A percentile compares a stretch with the other conserved stretches of the same genome.
These are phyloP conservation scores for Yamadazyma sp. DNA, from an alignment of 1,139 yeast genomes.

Conservation along the genomic window DNA sequence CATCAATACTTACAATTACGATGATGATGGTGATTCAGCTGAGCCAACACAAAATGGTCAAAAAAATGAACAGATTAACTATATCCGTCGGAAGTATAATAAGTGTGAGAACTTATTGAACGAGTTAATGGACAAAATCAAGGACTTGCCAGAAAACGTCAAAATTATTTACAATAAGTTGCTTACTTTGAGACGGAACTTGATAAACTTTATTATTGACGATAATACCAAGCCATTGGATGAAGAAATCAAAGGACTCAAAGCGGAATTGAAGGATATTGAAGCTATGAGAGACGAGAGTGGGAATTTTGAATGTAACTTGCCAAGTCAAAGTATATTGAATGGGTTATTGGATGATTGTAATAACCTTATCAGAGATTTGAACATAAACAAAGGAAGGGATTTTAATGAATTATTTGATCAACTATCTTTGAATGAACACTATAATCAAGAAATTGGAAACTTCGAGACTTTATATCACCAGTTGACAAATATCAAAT, in stretches of 20 bases:
- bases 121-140: slow-evolving; percentile 52
- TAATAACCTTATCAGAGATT: slow-evolving; percentile 68
- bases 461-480: slow-evolving; percentile 25
- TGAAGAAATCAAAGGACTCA: slow-evolving; percentile 10
- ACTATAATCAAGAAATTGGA: slow-evolving; percentile 15
- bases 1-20: slow-evolving; percentile 41
- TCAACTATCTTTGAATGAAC: slow-evolving; percentile 22
- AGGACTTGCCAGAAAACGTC: slow-evolving; percentile 56
- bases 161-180: slow-evolving; percentile 52
- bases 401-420: slow-evolving; percentile 22
- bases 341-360: slow-evolving; percentile 83
- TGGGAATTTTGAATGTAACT: slow-evolving; percentile 32
- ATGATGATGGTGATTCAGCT: slow-evolving; percentile 29
- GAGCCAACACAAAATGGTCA: slow-evolving; percentile 25
- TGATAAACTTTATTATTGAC: slow-evolving; percentile 35
- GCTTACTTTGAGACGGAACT: slow-evolving; percentile 31
- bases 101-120: slow-evolving; percentile 57
- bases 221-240: slow-evolving; percentile 6
- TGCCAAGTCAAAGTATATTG: slow-evolving; percentile 53
- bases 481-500: slow-evolving; percentile 60
- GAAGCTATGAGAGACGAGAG: slow-evolving; percentile 33
- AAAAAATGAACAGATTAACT: slow-evolving; percentile 54
- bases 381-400: slow-evolving; percentile 56
- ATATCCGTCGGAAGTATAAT: slow-evolving; percentile 58
- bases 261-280: slow-evolving; percentile 27